A percentile compares a stretch with the other conserved stretches of the same genome.
Conservation (phyloP, 495 filamentous ascomycete species). For the Aspergillus carlsbadensis region DNA sequence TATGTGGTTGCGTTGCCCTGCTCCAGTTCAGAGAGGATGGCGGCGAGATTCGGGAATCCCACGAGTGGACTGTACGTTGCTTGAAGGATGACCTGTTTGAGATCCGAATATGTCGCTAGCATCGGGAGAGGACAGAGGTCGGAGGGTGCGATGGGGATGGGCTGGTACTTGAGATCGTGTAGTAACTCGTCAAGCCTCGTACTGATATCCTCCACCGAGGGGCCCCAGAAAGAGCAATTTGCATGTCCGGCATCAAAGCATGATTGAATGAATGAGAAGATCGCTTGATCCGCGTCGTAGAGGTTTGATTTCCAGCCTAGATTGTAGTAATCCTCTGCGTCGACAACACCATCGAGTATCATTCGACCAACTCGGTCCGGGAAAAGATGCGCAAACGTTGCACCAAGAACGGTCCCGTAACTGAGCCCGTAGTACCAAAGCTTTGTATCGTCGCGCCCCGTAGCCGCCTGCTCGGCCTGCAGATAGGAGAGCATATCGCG, state of each 20-base stretch:
- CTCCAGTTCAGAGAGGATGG: neutral
- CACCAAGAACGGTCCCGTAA: slow-evolving; percentile 60
- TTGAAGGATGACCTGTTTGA: neutral
- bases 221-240: neutral
- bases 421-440: slow-evolving; percentile 58
- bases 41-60: neutral
- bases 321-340: slow-evolving; percentile 38
- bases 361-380: slow-evolving; percentile 41
- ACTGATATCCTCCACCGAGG: neutral
- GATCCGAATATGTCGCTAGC: neutral
- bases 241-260: too few species aligned
- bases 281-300: slow-evolving; percentile 36
- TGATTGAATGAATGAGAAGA: slow-evolving; percentile 28
- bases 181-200: neutral
- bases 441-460: slow-evolving; percentile 28
- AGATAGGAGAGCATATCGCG: slow-evolving; percentile 40
- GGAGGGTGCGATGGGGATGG: neutral
- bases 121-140: neutral
- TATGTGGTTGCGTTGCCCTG: neutral
- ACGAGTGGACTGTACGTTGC: neutral
- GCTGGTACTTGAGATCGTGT: neutral
- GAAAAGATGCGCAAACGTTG: slow-evolving; percentile 46
- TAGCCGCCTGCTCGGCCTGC: slow-evolving; percentile 26
- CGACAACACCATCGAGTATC: slow-evolving; percentile 46
- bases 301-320: slow-evolving; percentile 38